Conservation (phyloP, 495 filamentous ascomycete species). For the Penicillium tannophilum region DNA sequence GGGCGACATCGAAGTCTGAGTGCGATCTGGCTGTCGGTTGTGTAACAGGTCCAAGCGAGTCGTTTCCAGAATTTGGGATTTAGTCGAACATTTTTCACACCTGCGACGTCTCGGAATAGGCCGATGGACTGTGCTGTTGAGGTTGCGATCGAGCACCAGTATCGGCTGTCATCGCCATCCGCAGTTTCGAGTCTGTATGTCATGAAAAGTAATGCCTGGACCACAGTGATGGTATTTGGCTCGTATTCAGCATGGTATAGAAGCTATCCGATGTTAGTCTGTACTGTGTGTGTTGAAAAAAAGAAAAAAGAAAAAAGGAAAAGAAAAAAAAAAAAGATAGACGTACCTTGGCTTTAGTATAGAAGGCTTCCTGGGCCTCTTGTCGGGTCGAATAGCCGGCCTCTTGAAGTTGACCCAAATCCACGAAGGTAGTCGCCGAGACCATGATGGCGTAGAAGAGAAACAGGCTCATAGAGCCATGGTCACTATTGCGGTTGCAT, state of each 20-base stretch:
- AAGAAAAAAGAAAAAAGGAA: not conserved
- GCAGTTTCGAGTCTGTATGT: constrained; percentile 19
- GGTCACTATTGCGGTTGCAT: constrained; percentile 6
- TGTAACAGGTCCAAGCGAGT: constrained; percentile 27
- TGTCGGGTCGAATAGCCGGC: constrained; percentile 19
- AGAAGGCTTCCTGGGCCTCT: constrained; percentile 23
- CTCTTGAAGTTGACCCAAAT: constrained; percentile 17
- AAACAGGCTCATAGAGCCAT: constrained; percentile 23
- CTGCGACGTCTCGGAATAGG: constrained; percentile 15
- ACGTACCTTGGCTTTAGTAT: constrained; percentile 22
- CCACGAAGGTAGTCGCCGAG: constrained; percentile 23
- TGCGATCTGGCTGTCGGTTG: constrained; percentile 20
- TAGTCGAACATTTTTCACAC: constrained; percentile 1
- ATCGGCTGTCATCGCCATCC: constrained; percentile 22
- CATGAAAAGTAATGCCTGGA: constrained; percentile 24
- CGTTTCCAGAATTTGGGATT: constrained; percentile 19
- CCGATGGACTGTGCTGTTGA: constrained; percentile 17
- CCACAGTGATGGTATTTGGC: constrained; percentile 12
- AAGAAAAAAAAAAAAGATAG: not conserved
- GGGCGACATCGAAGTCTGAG: constrained; percentile 18
- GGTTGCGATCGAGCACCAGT: constrained; percentile 18
- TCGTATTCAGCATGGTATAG: constrained; percentile 24
- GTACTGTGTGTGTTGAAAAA: not conserved
- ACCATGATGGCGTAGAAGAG: constrained; percentile 25
- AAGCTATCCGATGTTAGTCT: constrained; percentile 15